Evolutionary conservation across 169 alveolate genomes (phyloP), one percentile per base, ranked within the genome.

Genomic region (Theileria orientalis): DNA sequence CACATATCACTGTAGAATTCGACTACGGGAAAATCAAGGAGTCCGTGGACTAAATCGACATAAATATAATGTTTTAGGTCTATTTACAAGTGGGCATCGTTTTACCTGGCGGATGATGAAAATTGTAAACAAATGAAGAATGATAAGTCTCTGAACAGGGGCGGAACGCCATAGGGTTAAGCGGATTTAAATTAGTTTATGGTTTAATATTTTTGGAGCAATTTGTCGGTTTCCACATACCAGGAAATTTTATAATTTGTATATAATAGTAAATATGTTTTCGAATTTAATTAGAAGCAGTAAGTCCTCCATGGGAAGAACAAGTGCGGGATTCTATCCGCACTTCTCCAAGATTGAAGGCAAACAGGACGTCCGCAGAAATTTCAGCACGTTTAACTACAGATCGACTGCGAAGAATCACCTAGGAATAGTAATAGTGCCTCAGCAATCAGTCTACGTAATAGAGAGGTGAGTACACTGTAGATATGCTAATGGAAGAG

Each of bases 391-490:
- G 5, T 25, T 62, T 42, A 32, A 62, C 72, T 44, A n/a, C 9
- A 6, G 57, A 62, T 27, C 60, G 35, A 51, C 72, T 40, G 3
- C 72, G 1, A 37, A 67, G 30, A 8, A 66, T 32, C 92, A 83
- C 61, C 5, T 90, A 27, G 97, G 97, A 9, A 67, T 95, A 63
- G 94, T 92, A 5, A 68, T 94, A 27, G 98, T 96, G 56, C 98
- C 98, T 30, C 97, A 96, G 77, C 96, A 96, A 77, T 87, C 94
- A 67, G 97, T 95, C 19, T 91, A 92, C 75, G 92, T 95, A 56
- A 78, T 95, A 41, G 98, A 96, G 84, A 72, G 95, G 94, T 89
- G 30, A 44, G 71, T 69, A 35, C n/a, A n/a, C n/a, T n/a, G n/a
- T n/a, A n/a, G n/a, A n/a, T n/a, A n/a, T n/a, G n/a, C n/a, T n/a